Percentiles rank a stretch among this genome's conserved stretches.
Conservation (phyloP, 345 rosid genomes). For the Lumnitzera littorea region DNA sequence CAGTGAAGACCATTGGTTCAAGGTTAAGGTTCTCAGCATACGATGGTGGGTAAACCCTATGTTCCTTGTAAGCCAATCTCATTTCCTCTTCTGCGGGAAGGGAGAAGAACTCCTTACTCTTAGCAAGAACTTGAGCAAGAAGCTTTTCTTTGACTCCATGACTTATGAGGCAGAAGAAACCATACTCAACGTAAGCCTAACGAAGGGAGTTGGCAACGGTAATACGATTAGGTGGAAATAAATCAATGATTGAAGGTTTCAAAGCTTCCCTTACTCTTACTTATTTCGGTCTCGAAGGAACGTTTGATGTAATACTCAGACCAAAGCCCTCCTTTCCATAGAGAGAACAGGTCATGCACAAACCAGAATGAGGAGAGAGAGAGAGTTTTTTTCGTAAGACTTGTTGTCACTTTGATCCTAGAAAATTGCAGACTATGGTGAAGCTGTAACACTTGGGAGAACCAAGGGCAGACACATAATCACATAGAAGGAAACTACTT, state of each 20-base stretch:
- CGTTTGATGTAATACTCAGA: no score
- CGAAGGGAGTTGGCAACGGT: slow-evolving; percentile 39
- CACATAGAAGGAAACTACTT: no score
- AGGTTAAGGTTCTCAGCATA: slow-evolving; percentile 46
- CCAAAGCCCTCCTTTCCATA: no score
- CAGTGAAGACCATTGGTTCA: no score
- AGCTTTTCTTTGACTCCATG: slow-evolving; percentile 66
- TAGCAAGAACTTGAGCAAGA: slow-evolving; percentile 29
- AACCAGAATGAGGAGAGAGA: no score
- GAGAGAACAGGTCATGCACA: no score
- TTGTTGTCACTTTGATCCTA: no score
- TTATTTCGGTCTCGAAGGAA: not conserved
- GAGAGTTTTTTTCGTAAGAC: no score
- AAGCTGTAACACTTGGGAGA: no score
- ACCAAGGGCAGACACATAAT: no score
- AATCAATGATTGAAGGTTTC: slow-evolving; percentile 41
- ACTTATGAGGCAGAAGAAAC: slow-evolving; percentile 80
- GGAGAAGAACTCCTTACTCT: slow-evolving; percentile 61
- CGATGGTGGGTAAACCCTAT: slow-evolving; percentile 58
- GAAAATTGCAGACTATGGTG: no score
- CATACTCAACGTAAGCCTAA: slow-evolving; percentile 60
- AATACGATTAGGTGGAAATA: slow-evolving; percentile 33
- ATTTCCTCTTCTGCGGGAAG: slow-evolving; percentile 54
- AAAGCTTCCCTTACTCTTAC: slow-evolving; percentile 12
- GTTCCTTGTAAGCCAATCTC: slow-evolving; percentile 29